Percentiles rank a stretch among this genome's conserved stretches.
These are phyloP conservation scores for Mycena kentingensis DNA, from an alignment of 768 basidiomycete genomes.

Conservation along the genomic window DNA sequence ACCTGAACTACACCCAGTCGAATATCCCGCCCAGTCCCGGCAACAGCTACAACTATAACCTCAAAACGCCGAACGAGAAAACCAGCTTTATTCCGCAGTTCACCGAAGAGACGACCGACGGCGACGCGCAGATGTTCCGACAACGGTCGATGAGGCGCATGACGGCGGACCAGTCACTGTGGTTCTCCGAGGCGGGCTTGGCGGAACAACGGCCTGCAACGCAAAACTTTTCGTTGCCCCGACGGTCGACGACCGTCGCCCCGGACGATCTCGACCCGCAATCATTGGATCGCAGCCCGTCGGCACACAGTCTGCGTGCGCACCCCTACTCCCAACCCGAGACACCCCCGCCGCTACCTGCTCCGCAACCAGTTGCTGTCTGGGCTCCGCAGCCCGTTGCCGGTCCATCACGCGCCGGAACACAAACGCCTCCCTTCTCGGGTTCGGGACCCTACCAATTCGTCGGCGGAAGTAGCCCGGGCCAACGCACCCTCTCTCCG, in stretches of 20 bases:
- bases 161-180: background rate
- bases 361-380: no score
- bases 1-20: background rate
- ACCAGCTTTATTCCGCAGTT: no score
- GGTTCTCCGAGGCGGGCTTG: background rate
- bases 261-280: no score
- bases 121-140: background rate
- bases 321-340: background rate
- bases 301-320: background rate
- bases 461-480: no score
- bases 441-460: no score
- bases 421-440: no score
- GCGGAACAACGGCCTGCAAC: background rate
- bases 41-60: no score
- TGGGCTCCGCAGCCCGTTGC: no score
- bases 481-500: background rate
- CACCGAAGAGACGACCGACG: no score
- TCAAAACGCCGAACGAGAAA: background rate
- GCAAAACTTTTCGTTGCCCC: conserved; percentile 1
- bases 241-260: background rate
- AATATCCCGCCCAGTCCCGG: background rate
- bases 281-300: background rate
- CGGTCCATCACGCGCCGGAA: no score
- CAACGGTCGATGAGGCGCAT: background rate
- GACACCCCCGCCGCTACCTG: no score